Conservation (phyloP, 2,329 filamentous ascomycete species). For the Pseudomassariella vexata region DNA sequence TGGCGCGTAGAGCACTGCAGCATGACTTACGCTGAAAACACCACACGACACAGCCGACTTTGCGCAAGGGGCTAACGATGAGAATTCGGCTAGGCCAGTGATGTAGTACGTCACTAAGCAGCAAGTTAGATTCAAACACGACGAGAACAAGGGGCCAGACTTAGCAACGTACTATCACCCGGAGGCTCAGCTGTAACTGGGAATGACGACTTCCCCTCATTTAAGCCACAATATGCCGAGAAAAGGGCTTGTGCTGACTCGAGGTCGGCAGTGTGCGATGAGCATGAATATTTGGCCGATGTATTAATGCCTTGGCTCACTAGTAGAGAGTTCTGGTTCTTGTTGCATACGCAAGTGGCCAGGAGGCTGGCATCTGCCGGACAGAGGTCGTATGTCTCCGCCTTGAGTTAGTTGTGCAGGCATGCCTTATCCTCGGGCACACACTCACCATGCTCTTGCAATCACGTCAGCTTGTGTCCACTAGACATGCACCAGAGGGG, state of each 20-base stretch:
- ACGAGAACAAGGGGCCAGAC: neutral
- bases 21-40: constrained; percentile 31
- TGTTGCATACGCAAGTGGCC: constrained; percentile 46
- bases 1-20: neutral
- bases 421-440: neutral
- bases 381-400: constrained; percentile 29
- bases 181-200: constrained; percentile 39
- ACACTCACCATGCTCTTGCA: constrained; percentile 25
- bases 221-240: constrained; percentile 45
- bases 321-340: constrained; percentile 39
- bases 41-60: constrained; percentile 35
- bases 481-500: neutral
- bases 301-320: constrained; percentile 37
- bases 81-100: constrained; percentile 42
- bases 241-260: constrained; percentile 45
- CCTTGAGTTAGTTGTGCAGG: constrained; percentile 12
- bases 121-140: constrained; percentile 1
- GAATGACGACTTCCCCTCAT: constrained; percentile 42
- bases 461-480: no score
- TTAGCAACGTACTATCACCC: constrained; percentile 40
- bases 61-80: constrained; percentile 38
- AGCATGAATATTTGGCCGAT: constrained; percentile 37
- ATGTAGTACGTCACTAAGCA: constrained; percentile 47
- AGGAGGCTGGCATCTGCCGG: constrained; percentile 33
- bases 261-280: constrained; percentile 39